These are phyloP conservation scores for Aspergillus wentii DNA, from an alignment of 495 filamentous ascomycete genomes.

Conservation along the genomic window DNA sequence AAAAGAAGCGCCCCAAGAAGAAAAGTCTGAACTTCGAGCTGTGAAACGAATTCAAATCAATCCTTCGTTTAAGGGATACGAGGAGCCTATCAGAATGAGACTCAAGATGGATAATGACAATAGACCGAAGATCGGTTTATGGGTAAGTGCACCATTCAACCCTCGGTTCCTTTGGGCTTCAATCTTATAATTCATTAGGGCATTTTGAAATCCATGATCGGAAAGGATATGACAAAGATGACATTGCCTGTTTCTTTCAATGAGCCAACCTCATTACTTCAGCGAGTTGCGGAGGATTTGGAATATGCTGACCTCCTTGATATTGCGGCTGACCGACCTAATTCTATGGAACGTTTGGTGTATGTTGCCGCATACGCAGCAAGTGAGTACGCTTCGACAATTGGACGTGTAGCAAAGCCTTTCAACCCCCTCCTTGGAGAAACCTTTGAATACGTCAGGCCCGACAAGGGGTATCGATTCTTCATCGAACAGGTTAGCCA, in stretches of 20 bases:
- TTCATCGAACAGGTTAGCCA: slow-evolving; percentile 98
- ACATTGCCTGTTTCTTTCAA: slow-evolving; percentile 98
- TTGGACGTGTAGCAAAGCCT: slow-evolving; percentile 92
- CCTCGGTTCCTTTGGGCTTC: neutral
- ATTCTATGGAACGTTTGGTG: slow-evolving; percentile 89
- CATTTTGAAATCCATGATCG: slow-evolving; percentile 98
- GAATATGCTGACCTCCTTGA: slow-evolving; percentile 94
- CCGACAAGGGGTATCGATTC: slow-evolving; percentile 96
- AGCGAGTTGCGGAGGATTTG: slow-evolving; percentile 94
- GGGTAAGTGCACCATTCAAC: slow-evolving; percentile 56
- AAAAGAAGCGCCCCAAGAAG: slow-evolving; percentile 35
- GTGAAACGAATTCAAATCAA: slow-evolving; percentile 54
- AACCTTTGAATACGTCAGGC: slow-evolving; percentile 92
- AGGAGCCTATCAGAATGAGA: slow-evolving; percentile 70
- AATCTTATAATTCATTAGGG: slow-evolving; percentile 64
- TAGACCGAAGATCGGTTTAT: slow-evolving; percentile 88
- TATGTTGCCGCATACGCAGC: slow-evolving; percentile 95
- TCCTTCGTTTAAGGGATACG: slow-evolving; percentile 82
- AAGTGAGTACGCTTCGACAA: slow-evolving; percentile 94
- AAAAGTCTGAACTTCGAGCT: slow-evolving; percentile 44
- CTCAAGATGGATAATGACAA: slow-evolving; percentile 91
- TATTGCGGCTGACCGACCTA: slow-evolving; percentile 75
- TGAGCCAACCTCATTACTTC: slow-evolving; percentile 94
- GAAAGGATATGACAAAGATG: slow-evolving; percentile 99
- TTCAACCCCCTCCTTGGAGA: slow-evolving; percentile 96